Conservation (phyloP, 495 filamentous ascomycete species). For the Emericellopsis terricola region DNA sequence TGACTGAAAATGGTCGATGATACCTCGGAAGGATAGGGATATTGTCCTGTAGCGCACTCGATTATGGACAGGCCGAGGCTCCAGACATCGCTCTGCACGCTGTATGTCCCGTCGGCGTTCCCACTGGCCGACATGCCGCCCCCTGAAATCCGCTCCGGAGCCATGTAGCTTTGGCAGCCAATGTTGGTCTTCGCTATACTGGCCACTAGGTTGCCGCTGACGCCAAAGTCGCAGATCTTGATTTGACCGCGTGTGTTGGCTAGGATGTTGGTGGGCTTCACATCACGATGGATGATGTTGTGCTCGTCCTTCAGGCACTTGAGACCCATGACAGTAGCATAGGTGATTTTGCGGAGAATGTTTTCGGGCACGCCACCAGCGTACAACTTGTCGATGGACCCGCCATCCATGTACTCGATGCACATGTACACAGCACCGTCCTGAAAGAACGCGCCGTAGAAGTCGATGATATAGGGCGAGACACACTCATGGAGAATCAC, state of each 20-base stretch:
- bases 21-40: constrained; percentile 95
- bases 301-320: constrained; percentile 94
- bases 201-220: constrained; percentile 89
- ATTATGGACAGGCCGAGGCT: constrained; percentile 87
- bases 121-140: constrained; percentile 62
- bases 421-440: constrained; percentile 98
- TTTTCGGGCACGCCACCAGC: constrained; percentile 81
- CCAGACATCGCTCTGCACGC: constrained; percentile 97
- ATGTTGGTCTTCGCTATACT: constrained; percentile 99
- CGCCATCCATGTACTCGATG: constrained; percentile 98
- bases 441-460: constrained; percentile 98
- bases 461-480: constrained; percentile 93
- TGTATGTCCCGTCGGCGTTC: constrained; percentile 69
- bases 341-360: constrained; percentile 75
- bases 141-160: constrained; percentile 83
- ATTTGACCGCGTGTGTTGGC: constrained; percentile 78
- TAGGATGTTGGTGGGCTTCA: constrained; percentile 96
- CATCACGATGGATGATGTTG: constrained; percentile 97
- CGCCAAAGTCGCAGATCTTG: constrained; percentile 98
- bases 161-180: constrained; percentile 99
- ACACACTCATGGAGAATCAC: constrained; percentile 91
- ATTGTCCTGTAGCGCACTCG: constrained; percentile 87
- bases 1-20: constrained; percentile 99
- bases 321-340: constrained; percentile 81
- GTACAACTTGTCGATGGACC: constrained; percentile 96